phyloP scores from a whole-genome alignment of 257 asterid species.

The Petunia secreta region DNA sequence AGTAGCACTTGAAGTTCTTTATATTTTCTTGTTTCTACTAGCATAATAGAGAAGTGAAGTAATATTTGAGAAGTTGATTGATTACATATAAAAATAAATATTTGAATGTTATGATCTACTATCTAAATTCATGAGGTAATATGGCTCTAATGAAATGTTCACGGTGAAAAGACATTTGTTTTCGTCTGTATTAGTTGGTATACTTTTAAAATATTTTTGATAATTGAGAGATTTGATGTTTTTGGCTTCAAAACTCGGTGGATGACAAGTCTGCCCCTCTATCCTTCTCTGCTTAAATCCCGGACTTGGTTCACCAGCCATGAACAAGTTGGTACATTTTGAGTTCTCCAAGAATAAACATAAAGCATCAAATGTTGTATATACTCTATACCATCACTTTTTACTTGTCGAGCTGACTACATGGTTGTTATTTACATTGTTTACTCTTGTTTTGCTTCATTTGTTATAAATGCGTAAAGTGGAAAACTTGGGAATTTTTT shows the following conservation, averaged over 20 bases:
- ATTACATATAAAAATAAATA: neutral
- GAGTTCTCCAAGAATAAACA: too few species aligned
- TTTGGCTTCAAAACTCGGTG: neutral
- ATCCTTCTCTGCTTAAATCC: neutral
- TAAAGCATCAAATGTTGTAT: neutral
- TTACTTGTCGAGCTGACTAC: neutral
- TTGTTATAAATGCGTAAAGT: neutral
- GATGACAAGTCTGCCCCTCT: neutral
- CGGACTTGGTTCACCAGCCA: neutral
- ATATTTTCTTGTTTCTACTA: neutral
- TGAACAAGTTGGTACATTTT: too few species aligned
- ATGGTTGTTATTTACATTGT: neutral
- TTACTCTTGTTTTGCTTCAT: neutral
- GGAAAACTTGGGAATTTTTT: neutral
- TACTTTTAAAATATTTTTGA: neutral
- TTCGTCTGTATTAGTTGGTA: neutral
- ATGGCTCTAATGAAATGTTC: too few species aligned
- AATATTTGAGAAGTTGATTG: neutral
- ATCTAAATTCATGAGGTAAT: neutral
- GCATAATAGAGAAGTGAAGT: neutral
- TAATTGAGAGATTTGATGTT: neutral
- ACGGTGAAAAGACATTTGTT: neutral
- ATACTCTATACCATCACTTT: neutral
- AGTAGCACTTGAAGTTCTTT: too few species aligned
- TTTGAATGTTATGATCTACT: neutral